Evolutionary conservation across 495 filamentous ascomycete genomes (phyloP), one percentile per base, ranked within the genome.

Genomic region (Oidiodendron maius): DNA sequence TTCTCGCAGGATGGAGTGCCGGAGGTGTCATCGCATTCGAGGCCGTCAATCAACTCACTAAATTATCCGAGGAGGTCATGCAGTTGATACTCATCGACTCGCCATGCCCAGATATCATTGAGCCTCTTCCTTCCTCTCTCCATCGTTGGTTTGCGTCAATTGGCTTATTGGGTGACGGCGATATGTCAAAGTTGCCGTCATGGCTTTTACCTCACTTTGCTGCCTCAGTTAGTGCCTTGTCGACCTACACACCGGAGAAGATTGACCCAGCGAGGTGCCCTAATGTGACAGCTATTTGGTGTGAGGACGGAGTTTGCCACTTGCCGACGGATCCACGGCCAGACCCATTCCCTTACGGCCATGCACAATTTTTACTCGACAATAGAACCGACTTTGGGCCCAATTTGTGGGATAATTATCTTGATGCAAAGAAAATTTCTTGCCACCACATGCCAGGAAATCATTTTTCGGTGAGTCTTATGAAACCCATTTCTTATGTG

Each of bases 11-110:
- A 12, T 96, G 90, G 90, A 89, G 84, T 20, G 89, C 89, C 6
- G 90, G 90, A 44, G 90, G 90, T 37, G 86, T 93, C 21, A 84
- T 90, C 56, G 89, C 89, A 18, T 96, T 88, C 61, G 88, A 93
- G 59, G 84, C 87, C 15, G 80, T 81, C 26, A 81, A 79, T 46
- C 81, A 89, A 50, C 71, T 95, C 4, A 72, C 82, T 53, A 75
- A 80, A 43, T 71, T 74, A 16, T 80, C 80, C 17, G 84, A 91
- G 22, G 63, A 69, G 46, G 85, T 95, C 35, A 84, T 84, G 39
- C 74, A 80, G 37, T 76, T 96, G 2, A 67, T 95, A 40, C 72
- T 95, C 44, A 82, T 96, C 46, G 89, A 96, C 62, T 79, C 88
- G 0, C 89, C 89, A 0, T 88, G 81, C 69, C 87, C 80, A 2